Conservation (phyloP, 2,329 filamentous ascomycete genomes). For the Penicillium olsonii region DNA sequence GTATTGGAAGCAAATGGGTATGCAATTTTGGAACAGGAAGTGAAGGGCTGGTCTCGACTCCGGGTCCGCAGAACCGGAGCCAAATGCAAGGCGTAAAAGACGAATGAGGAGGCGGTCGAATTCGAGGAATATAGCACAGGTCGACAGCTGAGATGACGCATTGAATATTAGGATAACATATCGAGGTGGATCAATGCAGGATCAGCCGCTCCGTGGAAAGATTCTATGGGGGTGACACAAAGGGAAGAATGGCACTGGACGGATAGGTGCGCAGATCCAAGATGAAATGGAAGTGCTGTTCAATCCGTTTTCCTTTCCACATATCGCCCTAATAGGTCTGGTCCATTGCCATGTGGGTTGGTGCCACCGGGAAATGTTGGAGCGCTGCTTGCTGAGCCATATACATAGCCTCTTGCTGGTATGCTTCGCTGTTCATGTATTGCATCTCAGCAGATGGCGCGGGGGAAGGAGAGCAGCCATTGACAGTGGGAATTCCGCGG, state of each 20-base stretch:
- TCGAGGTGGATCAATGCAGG: constrained; percentile 16
- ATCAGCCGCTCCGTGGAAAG: constrained; percentile 15
- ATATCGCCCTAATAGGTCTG: constrained; percentile 31
- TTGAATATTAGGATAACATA: constrained; percentile 17
- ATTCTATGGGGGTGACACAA: constrained; percentile 16
- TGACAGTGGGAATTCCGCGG: constrained; percentile 28
- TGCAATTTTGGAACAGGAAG: constrained; percentile 34
- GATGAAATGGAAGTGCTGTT: constrained; percentile 16
- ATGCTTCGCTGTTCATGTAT: constrained; percentile 38
- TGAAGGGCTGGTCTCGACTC: constrained; percentile 25
- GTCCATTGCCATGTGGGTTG: constrained; percentile 38
- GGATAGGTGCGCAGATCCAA: constrained; percentile 25
- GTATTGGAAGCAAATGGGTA: constrained; percentile 37
- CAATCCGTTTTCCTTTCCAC: constrained; percentile 16
- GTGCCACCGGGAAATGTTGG: constrained; percentile 30
- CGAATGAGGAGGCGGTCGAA: constrained; percentile 11
- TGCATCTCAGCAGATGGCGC: constrained; percentile 39
- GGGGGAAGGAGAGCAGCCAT: constrained; percentile 40
- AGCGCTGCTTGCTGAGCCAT: constrained; percentile 31
- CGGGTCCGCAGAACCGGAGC: constrained; percentile 18
- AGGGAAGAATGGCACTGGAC: constrained; percentile 15
- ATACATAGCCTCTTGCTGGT: constrained; percentile 37
- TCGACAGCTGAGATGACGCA: constrained; percentile 13
- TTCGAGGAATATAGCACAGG: constrained; percentile 20
- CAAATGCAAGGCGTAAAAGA: constrained; percentile 25